Conservation (phyloP, 1,284 basidiomycete species). For the Grifola frondosa region DNA sequence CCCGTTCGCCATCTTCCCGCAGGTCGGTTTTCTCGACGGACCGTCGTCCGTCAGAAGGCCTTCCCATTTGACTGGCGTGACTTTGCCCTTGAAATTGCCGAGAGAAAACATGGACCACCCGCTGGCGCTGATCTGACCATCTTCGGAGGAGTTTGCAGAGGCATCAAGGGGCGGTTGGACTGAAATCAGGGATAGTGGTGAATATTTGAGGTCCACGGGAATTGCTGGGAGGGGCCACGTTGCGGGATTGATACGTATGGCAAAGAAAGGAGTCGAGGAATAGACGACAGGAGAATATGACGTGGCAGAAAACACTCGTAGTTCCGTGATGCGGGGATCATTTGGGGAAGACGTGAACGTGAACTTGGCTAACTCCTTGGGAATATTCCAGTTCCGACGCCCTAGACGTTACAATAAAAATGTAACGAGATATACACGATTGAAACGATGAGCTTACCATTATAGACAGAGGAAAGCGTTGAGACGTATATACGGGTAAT, state of each 20-base stretch:
- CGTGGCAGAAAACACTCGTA: slow-evolving; percentile 16
- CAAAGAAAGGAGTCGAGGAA: slow-evolving; percentile 12
- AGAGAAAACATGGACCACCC: slow-evolving; percentile 13
- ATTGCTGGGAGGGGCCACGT: slow-evolving; percentile 15
- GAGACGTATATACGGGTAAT: slow-evolving; percentile 19
- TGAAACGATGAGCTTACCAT: slow-evolving; percentile 1
- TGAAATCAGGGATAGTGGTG: slow-evolving; percentile 11
- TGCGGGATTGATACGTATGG: slow-evolving; percentile 17
- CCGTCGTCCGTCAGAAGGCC: too few relatives aligned
- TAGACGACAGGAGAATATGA: slow-evolving; percentile 14
- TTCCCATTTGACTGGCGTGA: slow-evolving; percentile 13
- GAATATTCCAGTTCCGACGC: slow-evolving; percentile 17
- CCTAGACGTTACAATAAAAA: too few relatives aligned
- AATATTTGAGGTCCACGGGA: slow-evolving; percentile 12
- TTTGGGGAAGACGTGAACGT: slow-evolving; percentile 17
- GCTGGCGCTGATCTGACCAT: slow-evolving; percentile 10
- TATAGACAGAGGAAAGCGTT: slow-evolving; percentile 10
- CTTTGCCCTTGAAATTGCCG: slow-evolving; percentile 9
- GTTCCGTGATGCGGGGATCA: slow-evolving; percentile 9
- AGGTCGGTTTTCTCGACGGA: not conserved
- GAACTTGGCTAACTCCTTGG: slow-evolving; percentile 19
- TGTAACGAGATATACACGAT: too few relatives aligned
- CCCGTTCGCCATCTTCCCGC: slow-evolving; percentile 18
- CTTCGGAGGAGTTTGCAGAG: slow-evolving; percentile 2
- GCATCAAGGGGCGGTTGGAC: slow-evolving; percentile 16